Evolutionary conservation across 108 stramenopile genomes (phyloP), one percentile per base, ranked within the genome.

Genomic region (Schizochytrium sp.): DNA sequence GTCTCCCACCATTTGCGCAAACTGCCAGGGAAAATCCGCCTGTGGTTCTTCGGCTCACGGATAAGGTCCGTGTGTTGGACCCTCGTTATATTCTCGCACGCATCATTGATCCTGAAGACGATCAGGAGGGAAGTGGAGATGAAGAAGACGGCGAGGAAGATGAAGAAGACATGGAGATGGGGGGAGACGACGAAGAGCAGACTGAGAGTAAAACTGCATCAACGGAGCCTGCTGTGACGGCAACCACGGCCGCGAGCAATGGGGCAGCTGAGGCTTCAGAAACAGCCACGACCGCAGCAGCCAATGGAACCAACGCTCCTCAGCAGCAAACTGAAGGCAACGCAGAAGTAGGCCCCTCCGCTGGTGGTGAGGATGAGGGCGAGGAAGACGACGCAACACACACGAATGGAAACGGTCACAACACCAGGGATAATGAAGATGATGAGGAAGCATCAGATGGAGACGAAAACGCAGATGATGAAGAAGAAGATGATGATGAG

Each of bases 121-220:
- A 97, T 28, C 28, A 28, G 28, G 28, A 28, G 28, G 28, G 28
- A 28, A 28, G 28, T 28, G 28, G 28, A 28, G 28, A 28, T 28
- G 28, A 28, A 28, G 72, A 8, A 8, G 45, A 56, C 42, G 73
- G 88, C 69, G 92, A 95, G 47, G 60, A 87, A 42, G 92, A 91
- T 10, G 90, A 91, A 4, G 91, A 93, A 0, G 73, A 92, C 72
- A 93, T 93, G 41, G 88, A 87, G 45, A 28, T 28, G 28, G 28
- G 28, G 28, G 28, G 28, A 28, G 28, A 28, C 28, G 28, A 28
- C 28, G 28, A 28, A 28, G 28, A 28, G 28, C 28, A 28, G 28
- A 28, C 28, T 28, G 28, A 28, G 28, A 28, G 28, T 28, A 28
- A 28, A 28, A 28, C 28, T 28, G 28, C 28, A 28, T 28, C 28